These are phyloP conservation scores for Neostapfia colusana DNA, from an alignment of 176 grass and related monocot genomes.

Conservation along the genomic window DNA sequence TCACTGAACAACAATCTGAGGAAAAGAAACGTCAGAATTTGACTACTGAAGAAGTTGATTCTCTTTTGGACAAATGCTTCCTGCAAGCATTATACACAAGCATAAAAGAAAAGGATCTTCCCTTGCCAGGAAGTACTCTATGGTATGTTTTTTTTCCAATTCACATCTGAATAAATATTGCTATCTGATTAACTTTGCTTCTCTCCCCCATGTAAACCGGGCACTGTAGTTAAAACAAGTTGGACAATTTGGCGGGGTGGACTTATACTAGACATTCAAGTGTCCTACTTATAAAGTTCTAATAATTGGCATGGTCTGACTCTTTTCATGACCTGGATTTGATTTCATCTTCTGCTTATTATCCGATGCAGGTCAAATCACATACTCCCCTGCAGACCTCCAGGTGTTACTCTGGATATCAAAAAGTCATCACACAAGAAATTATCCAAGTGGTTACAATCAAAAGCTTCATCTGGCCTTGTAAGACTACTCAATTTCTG, in stretches of 20 bases:
- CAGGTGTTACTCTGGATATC: conserved; percentile 83
- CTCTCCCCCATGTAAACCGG: neutral
- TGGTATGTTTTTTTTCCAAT: conserved; percentile 55
- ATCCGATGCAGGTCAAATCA: conserved; percentile 71
- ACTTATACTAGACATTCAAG: conserved; percentile 19
- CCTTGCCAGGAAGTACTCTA: conserved; percentile 82
- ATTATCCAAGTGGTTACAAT: conserved; percentile 89
- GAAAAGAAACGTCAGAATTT: conserved; percentile 68
- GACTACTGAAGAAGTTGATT: conserved; percentile 81
- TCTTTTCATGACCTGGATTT: conserved; percentile 8
- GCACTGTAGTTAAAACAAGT: neutral
- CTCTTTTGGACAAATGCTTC: conserved; percentile 83
- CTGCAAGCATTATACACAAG: conserved; percentile 84
- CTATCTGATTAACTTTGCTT: neutral
- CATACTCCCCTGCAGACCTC: conserved; percentile 85
- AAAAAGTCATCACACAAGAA: conserved; percentile 96
- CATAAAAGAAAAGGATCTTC: conserved; percentile 86
- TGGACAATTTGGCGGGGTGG: neutral
- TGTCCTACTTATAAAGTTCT: neutral
- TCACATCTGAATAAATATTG: conserved; percentile 7
- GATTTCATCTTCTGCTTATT: neutral
- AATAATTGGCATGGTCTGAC: neutral
- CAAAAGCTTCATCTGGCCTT: conserved; percentile 76
- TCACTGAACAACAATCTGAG: conserved; percentile 44
- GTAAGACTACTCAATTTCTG: conserved; percentile 48